phyloP scores from a whole-genome alignment of 106 monocot genomes.

The Acorus calamus region DNA sequence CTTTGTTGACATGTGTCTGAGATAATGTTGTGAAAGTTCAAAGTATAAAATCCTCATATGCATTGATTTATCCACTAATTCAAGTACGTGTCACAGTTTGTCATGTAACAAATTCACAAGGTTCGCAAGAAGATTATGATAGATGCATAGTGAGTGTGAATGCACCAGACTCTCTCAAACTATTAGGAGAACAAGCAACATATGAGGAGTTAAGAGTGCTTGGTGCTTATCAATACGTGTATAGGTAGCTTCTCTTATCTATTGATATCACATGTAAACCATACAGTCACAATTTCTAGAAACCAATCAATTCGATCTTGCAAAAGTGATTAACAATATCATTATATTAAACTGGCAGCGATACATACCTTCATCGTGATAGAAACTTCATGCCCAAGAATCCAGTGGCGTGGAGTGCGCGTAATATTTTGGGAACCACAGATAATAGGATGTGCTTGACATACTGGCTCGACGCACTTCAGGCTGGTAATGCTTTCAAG shows the following conservation, averaged over 20 bases:
- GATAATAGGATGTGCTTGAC: slow-evolving; percentile 53
- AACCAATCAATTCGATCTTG: no score
- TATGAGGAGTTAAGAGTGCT: slow-evolving; percentile 72
- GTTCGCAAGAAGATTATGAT: slow-evolving; percentile 61
- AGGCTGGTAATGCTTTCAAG: slow-evolving; percentile 30
- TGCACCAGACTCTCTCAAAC: slow-evolving; percentile 73
- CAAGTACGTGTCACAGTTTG: slow-evolving; percentile 30
- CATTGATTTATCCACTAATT: no score
- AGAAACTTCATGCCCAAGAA: slow-evolving; percentile 77
- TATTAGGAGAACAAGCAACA: slow-evolving; percentile 67
- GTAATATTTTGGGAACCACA: slow-evolving; percentile 85
- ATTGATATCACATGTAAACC: no score
- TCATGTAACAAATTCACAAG: slow-evolving; percentile 28
- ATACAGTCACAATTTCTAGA: no score
- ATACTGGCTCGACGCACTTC: slow-evolving; percentile 92
- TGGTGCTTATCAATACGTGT: slow-evolving; percentile 78
- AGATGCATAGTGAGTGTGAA: slow-evolving; percentile 58
- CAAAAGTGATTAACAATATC: no score
- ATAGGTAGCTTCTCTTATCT: slow-evolving; percentile 35
- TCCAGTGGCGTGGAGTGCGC: slow-evolving; percentile 84
- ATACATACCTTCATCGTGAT: slow-evolving; percentile 85
- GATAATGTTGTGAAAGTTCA: no score
- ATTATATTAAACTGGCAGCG: slow-evolving; percentile 22
- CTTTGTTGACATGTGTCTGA: background rate
- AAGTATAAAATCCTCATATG: no score